Percentiles rank a stretch among this genome's conserved stretches.
Evolutionary conservation across 169 alveolate species (phyloP).

Genomic region (Eimeria acervulina): DNA sequence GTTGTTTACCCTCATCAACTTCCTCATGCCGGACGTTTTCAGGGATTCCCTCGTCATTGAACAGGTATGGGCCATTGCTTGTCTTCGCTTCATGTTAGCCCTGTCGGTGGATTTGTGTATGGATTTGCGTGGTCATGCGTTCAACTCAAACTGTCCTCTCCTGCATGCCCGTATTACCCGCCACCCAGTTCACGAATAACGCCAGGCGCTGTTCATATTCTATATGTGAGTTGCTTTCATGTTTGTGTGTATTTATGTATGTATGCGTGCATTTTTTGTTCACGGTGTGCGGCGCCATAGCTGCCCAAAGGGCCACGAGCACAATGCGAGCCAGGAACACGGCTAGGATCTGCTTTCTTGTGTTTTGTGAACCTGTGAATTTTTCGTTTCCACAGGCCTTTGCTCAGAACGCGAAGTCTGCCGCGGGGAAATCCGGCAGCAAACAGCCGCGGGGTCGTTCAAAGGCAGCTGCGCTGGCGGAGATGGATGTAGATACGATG

Average conservation of each 20-base stretch:
- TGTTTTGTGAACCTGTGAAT: neutral
- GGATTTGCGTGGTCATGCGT: constrained; percentile 12
- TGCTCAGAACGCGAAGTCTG: constrained; percentile 55
- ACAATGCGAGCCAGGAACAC: too few relatives aligned
- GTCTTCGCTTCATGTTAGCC: neutral
- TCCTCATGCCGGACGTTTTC: constrained; percentile 98
- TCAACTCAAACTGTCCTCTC: too few relatives aligned
- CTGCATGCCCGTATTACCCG: too few relatives aligned
- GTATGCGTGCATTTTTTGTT: too few relatives aligned
- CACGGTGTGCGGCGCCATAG: too few relatives aligned
- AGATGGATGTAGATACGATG: constrained; percentile 84
- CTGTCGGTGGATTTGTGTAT: neutral
- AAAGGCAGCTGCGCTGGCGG: constrained; percentile 45
- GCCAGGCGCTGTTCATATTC: neutral
- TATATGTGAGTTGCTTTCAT: neutral
- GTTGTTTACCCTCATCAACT: constrained; percentile 96
- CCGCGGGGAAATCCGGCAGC: constrained; percentile 52
- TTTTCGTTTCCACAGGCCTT: constrained; percentile 28
- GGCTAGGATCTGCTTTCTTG: too few relatives aligned
- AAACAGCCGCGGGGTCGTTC: constrained; percentile 37
- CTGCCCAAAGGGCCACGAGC: too few relatives aligned
- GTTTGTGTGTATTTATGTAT: too few relatives aligned
- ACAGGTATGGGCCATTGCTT: constrained; percentile 85
- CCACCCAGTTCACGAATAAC: too few relatives aligned
- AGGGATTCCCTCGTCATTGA: constrained; percentile 97